Evolutionary conservation across 2,329 filamentous ascomycete genomes (phyloP).

Genomic region (Penicillium sp.): DNA sequence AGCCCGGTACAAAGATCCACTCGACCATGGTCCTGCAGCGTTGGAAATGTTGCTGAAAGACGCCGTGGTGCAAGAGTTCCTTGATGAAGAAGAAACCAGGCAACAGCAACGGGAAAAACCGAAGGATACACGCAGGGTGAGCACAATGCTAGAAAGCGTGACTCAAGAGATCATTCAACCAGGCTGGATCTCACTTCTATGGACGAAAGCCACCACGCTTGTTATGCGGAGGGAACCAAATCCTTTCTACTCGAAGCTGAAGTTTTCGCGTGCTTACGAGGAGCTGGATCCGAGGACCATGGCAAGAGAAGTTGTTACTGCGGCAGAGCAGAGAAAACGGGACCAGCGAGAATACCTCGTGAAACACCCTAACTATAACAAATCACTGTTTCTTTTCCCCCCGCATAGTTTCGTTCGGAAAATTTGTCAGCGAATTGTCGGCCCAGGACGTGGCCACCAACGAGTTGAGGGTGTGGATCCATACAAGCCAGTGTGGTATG

Average conservation of each 20-base stretch:
- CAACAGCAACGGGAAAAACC: constrained; percentile 16
- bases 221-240: constrained; percentile 75
- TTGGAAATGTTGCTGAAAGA: constrained; percentile 97
- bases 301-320: constrained; percentile 84
- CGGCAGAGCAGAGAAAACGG: constrained; percentile 76
- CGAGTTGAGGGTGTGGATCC: constrained; percentile 87
- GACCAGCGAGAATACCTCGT: constrained; percentile 88
- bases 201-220: constrained; percentile 58
- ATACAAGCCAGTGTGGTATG: constrained; percentile 86
- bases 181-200: constrained; percentile 59
- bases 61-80: constrained; percentile 88
- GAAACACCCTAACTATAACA: constrained; percentile 87
- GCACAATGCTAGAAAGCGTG: constrained; percentile 26
- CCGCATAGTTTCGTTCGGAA: constrained; percentile 75
- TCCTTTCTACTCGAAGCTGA: constrained; percentile 86
- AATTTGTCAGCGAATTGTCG: constrained; percentile 84
- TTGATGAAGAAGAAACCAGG: constrained; percentile 65
- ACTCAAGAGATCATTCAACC: constrained; percentile 50
- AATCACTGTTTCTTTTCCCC: constrained; percentile 80
- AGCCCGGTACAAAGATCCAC: constrained; percentile 68
- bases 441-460: constrained; percentile 80
- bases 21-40: constrained; percentile 87
- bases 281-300: constrained; percentile 80
- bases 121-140: constrained; percentile 31
- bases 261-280: constrained; percentile 68